Conservation (phyloP, 2,329 filamentous ascomycete genomes). For the Intubia oerlemansii region DNA sequence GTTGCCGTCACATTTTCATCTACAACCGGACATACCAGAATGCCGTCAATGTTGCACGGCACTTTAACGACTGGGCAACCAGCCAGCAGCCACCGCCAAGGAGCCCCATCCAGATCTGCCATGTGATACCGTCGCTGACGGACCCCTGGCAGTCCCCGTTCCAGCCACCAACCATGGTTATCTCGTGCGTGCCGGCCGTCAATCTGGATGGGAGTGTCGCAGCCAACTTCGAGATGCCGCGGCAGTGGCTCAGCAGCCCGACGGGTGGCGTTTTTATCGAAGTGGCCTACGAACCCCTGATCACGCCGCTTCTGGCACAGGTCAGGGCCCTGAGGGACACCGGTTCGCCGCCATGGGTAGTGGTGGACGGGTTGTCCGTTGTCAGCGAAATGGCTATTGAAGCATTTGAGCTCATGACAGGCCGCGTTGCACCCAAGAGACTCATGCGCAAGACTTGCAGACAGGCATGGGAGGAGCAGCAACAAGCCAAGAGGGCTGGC, state of each 20-base stretch:
- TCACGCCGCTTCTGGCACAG: constrained; percentile 47
- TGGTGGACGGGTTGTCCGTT: constrained; percentile 52
- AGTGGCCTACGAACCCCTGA: constrained; percentile 47
- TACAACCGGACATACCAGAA: constrained; percentile 43
- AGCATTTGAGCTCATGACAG: constrained; percentile 58
- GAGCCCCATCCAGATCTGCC: too few species aligned
- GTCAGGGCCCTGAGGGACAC: constrained; percentile 29
- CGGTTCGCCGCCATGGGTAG: constrained; percentile 40
- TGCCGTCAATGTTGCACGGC: constrained; percentile 38
- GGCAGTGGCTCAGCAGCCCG: constrained; percentile 45
- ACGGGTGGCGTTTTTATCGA: constrained; percentile 57
- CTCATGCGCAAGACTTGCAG: constrained; percentile 42
- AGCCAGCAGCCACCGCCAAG: constrained; percentile 10
- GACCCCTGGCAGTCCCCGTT: constrained; percentile 41
- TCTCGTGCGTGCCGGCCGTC: constrained; percentile 50
- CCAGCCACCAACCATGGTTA: constrained; percentile 45
- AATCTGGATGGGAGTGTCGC: constrained; percentile 36
- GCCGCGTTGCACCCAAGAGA: constrained; percentile 44
- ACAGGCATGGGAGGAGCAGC: constrained; percentile 19
- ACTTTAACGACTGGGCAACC: constrained; percentile 37
- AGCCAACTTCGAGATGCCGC: constrained; percentile 48
- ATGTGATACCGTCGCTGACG: constrained; percentile 33
- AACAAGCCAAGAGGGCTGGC: too few species aligned
- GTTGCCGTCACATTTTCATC: constrained; percentile 51
- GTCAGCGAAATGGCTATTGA: constrained; percentile 56